Evolutionary conservation across 768 basidiomycete species (phyloP), one percentile per base, ranked within the genome.

Genomic region (Coprinellus aureogranulatus): DNA sequence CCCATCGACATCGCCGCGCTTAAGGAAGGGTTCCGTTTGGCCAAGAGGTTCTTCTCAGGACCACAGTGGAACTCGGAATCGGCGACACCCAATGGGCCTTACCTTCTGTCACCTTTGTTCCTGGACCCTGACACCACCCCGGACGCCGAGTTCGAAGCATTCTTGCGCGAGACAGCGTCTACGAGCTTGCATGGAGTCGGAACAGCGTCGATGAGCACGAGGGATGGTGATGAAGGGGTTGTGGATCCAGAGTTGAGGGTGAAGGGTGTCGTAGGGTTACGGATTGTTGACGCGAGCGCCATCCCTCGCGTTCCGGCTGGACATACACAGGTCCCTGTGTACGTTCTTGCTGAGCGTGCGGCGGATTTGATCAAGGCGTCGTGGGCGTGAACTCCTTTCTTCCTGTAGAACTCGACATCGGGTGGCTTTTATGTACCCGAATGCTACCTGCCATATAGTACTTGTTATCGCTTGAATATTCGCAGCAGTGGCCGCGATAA

Each of bases 251-350:
- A 75, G 52, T 61, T 79, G 40, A 57, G 53, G 26, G 72, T 78
- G 8, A 76, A 78, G 56, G 70, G 70, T 0, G 64, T 66, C 0
- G 45, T 37, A 6, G 75, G 72, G 3, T 52, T 78, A 48, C 65
- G 77, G 4, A 61, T 78, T 26, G 73, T 77, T 5, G 75, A 78
- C 61, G 69, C 70, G 4, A 74, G 72, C 22, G 68, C 67, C 54
- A 50, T 72, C 12, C 44, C 44, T 10, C 8, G 22, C 44, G 44
- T 45, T 12, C 22, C 22, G 8, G 11, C 44, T 12, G 44, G 12
- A 12, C 11, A 45, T 22, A 45, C 20, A 8, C 44, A 45, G 22
- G 44, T 23, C 11, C 12, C 12, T 9, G 44, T 45, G 8, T 45
- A 45, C 44, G 22, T 45, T 23, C 10, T 45, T 12, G 44, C 44